Percentiles rank a stretch among this genome's conserved stretches.
Evolutionary conservation across 129 eudicot species (phyloP).

Genomic region (Oenanthe sinensis): DNA sequence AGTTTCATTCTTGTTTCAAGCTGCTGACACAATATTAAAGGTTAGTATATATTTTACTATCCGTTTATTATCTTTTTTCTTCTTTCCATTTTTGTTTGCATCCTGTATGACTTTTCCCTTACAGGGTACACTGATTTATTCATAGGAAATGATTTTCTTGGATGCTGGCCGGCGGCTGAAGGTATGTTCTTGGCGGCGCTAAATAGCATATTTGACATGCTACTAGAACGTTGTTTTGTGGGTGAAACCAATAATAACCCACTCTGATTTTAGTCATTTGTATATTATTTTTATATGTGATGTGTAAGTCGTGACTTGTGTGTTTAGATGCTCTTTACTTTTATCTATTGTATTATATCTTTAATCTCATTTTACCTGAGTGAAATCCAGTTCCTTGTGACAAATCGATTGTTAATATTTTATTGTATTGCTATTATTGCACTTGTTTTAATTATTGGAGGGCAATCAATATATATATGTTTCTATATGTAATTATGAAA

Average conservation of each 20-base stretch:
- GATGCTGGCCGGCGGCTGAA: slow-evolving; percentile 60
- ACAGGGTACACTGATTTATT: slow-evolving; percentile 19
- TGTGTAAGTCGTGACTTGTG: background rate
- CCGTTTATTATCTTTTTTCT: background rate
- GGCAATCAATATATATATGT: background rate
- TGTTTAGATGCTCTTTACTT: background rate
- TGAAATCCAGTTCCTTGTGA: background rate
- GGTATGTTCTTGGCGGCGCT: slow-evolving; percentile 34
- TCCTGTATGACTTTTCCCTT: slow-evolving; percentile 15
- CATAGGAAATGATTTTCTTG: slow-evolving; percentile 82
- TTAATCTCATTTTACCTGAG: background rate
- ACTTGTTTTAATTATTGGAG: background rate
- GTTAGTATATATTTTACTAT: slow-evolving; percentile 27
- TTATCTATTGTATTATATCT: background rate
- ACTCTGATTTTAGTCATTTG: background rate
- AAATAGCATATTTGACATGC: slow-evolving; percentile 7
- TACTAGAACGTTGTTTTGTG: background rate
- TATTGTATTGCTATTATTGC: background rate
- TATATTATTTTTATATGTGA: background rate
- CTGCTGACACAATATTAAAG: slow-evolving; percentile 91
- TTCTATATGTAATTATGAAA: background rate
- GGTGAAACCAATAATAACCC: background rate
- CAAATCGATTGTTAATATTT: background rate
- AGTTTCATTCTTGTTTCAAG: slow-evolving; percentile 84
- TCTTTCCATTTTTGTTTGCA: background rate